Evolutionary conservation across 164 flowering plant species (phyloP), one percentile per base, ranked within the genome.

Genomic region (Protea cynaroides): DNA sequence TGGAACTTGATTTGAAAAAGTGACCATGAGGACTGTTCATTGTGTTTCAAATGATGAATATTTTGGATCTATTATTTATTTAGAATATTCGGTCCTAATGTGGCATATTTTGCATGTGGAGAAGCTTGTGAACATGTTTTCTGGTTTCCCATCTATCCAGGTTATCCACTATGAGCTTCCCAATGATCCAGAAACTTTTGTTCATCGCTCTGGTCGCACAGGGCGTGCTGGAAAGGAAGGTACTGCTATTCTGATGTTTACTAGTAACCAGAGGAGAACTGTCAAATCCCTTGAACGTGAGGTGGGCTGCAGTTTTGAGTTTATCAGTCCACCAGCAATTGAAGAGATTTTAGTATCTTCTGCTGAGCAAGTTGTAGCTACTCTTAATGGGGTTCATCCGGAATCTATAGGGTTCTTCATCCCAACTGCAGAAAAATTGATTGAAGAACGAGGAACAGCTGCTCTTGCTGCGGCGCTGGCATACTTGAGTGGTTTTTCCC

Each of bases 201-300:
- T 92, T 70, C 98, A 92, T 79, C 82, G 98, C 24, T 85, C 96
- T 65, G 98, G 98, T 36, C 84, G 98, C 63, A 92, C 98, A 59
- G 98, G 98, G 10, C 98, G 98, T 62, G 96, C 97, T 61, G 98
- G 98, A 63, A 92, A 86, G 83, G 90, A 84, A 70, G 98, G 98
- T 64, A 78, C 29, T 79, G 94, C 89, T 23, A 86, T 92, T 74
- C 90, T 92, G 43, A 81, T 92, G 29, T 75, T 88, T 70, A 63
- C 92, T 57, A 77, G 74, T 11, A 76, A 79, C n/a, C 88, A 90
- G 65, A 7, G 62, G 1, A 85, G 92, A 72, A 72, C 78, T 46
- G 84, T 90, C 7, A 82, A 66, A 69, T 55, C 44, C 50, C 80
- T 88, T 66, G 96, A 90, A 72, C 81, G 80, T 23, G 96, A 92